Conservation (phyloP, 225 moss, liverwort and hornwort species). For the Thuidium tamariscinum region DNA sequence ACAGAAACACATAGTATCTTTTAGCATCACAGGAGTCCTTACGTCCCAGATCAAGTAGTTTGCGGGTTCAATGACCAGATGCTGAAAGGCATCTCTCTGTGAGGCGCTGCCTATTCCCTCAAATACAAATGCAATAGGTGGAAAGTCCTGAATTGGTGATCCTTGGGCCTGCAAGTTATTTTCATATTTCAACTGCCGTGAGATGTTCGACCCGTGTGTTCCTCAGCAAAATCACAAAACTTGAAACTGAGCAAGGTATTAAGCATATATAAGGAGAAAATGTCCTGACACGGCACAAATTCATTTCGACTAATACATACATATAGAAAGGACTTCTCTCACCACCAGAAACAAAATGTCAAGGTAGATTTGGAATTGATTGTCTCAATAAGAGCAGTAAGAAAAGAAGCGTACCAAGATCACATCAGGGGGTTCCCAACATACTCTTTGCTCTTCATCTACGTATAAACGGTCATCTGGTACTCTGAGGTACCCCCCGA, state of each 20-base stretch:
- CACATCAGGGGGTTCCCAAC: background rate
- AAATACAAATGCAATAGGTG: background rate
- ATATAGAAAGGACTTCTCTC: background rate
- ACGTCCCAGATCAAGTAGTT: conserved; percentile 28
- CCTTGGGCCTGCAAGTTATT: background rate
- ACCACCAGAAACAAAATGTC: background rate
- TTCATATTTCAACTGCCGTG: background rate
- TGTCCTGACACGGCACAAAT: background rate
- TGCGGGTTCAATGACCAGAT: conserved; percentile 1
- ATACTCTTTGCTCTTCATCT: background rate
- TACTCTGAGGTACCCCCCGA: background rate
- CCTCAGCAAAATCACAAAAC: background rate
- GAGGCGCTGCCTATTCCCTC: background rate
- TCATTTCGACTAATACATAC: background rate
- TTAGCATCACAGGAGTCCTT: background rate
- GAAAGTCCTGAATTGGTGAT: conserved; percentile 7
- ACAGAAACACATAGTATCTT: background rate
- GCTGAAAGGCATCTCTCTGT: background rate
- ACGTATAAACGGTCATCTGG: background rate
- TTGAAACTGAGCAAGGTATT: background rate
- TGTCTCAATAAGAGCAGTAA: background rate
- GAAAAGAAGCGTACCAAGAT: background rate
- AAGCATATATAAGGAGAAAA: background rate
- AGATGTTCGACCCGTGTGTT: background rate
- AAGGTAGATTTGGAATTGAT: background rate